Evolutionary conservation across 495 filamentous ascomycete species (phyloP), one percentile per base, ranked within the genome.

Genomic region (Podospora pseudoanserina): DNA sequence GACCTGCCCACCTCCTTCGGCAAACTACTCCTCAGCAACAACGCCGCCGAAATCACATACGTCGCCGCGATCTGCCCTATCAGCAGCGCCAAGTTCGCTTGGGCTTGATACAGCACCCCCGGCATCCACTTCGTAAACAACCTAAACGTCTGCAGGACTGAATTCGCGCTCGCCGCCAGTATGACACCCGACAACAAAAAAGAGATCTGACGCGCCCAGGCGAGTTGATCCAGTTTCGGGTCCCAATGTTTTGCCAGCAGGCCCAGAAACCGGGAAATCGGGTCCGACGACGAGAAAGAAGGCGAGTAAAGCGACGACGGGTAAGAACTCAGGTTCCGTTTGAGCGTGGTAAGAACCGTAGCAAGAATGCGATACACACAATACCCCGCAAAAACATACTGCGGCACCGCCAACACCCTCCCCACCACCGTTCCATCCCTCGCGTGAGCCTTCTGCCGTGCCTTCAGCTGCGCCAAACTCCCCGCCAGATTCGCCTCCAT

Each of bases 151-250:
- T 92, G 90, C 55, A 92, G 78, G 27, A 89, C 91, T 66, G 88
- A 88, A 70, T 87, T 89, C 73, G 92, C 91, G 68, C 89, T 91
- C 0, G 87, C 89, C 20, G 89, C 82, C 60, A 95, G 87, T 73
- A 94, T 93, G 54, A 92, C 84, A 44, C 90, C 91, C 11, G 88
- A 90, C 30, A 95, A 82, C 15, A 91, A 78, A 79, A 94, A 93
- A 59, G 88, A 89, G 67, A 94, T 92, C 75, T 90, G 89, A 27
- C 88, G 85, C 19, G 88, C 86, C 90, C 91, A 94, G 30, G 91
- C 88, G 30, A 86, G 76, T 67, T 83, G 81, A 75, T 92, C 89
- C 49, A 92, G 82, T 65, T 87, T 85, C 15, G 88, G 88, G 68
- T 91, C 88, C 86, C 88, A 90, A 77, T 91, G 86, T 65, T 86